Percentiles rank a stretch among this genome's conserved stretches.
These are phyloP conservation scores for Globisporangium parvum DNA, from an alignment of 352 stramenopile genomes.

Conservation along the genomic window DNA sequence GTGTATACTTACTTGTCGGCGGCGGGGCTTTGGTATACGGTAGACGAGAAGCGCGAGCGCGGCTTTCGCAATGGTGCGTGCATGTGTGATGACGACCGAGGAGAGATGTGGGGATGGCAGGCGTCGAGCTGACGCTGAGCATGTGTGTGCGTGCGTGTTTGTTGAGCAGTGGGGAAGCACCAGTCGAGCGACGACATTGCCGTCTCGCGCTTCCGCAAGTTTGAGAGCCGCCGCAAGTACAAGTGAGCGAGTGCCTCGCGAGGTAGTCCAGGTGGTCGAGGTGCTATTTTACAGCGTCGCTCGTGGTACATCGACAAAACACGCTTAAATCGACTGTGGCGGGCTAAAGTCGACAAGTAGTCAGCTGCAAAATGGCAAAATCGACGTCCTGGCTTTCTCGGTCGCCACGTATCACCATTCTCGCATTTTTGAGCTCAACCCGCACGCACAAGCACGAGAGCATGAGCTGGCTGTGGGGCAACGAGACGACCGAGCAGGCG, in stretches of 20 bases:
- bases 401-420: too few species aligned
- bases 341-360: too few species aligned
- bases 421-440: too few species aligned
- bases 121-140: not conserved
- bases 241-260: conserved; percentile 11
- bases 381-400: too few species aligned
- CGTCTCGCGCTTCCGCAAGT: conserved; percentile 68
- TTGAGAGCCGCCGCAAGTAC: conserved; percentile 48
- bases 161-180: conserved; percentile 41
- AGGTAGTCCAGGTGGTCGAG: too few species aligned
- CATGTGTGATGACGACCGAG: not conserved
- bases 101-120: not conserved
- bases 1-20: too few species aligned
- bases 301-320: too few species aligned
- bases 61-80: conserved; percentile 49
- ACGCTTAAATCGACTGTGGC: too few species aligned
- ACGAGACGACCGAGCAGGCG: conserved; percentile 82
- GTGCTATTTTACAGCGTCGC: too few species aligned
- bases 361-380: too few species aligned
- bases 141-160: not conserved
- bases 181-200: conserved; percentile 58
- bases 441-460: not conserved
- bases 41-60: conserved; percentile 57
- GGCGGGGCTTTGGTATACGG: too few species aligned
- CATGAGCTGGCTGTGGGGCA: conserved; percentile 82